Base-by-base conservation (phyloP, 2,329 filamentous ascomycete genomes). In the Colletotrichum falcatum region DNA sequence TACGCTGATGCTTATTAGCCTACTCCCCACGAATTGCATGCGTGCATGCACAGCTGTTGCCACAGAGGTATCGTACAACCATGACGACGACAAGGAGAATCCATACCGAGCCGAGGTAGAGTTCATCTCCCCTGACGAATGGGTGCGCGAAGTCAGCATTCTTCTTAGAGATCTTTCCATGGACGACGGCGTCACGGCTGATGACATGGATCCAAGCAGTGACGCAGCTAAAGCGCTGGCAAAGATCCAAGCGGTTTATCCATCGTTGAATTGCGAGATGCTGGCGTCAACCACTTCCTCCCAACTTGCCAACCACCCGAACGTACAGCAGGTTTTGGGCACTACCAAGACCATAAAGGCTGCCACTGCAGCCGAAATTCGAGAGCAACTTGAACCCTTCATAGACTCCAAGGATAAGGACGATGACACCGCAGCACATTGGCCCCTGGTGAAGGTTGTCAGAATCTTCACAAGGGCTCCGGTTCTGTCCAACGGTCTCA, bases 21-120 rank as follows among this genome's bases (percentile, higher is more conserved):
- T 83, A 6, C 70, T 82, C 1, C 81, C 79, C 0, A 83, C 81
- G 0, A 81, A 76, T 63, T 88, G 88, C 74, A 87, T 90, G 84
- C 80, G 87, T 35, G 89, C 89, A 0, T 91, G 88, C 69, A 91
- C 89, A 0, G 88, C 89, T 0, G 86, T 88, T 0, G 84, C 89
- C 0, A 91, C 88, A 0, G 88, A 91, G 74, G 82, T 91, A 1
- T 85, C 85, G 0, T 90, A 83, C 78, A 91, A 91, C 61, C n/a
- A 83, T 28, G 83, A 80, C 12, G 74, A 80, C 0, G 76, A 83
- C 7, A 77, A 80, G 0, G 44, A 68, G 1, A 56, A 74, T 30
- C 71, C 56, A 0, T 91, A 90, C 73, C 78, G 80, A 1, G 89
- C 87, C 0, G 84, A 89, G 58, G 82, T 91, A 8, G 85, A 90